Base-by-base conservation (phyloP, 164 flowering plant species). In the Macadamia tetraphylla region DNA sequence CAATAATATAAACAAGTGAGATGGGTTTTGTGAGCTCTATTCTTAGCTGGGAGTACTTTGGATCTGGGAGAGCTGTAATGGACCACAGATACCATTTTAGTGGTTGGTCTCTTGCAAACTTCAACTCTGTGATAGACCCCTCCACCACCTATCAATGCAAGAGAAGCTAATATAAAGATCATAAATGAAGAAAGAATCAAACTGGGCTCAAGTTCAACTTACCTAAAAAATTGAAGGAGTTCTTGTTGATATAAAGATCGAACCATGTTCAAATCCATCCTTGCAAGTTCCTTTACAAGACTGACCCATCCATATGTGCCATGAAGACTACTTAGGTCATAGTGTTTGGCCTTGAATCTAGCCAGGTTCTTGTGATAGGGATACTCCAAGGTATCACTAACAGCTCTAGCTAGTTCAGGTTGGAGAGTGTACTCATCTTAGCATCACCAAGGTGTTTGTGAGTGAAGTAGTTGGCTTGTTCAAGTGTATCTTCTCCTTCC, bases 51-150 rank as follows among this genome's bases (percentile, higher is more conserved):
- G 55, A 71, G 63, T 63, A 43, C 51, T 73, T 71, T 52, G 77
- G 72, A 42, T 77, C 74, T 17, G 7, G 64, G 40, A 64, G 64
- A 9, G 71, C 64, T 32, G 72, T 77, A 35, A 60, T 62, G 1
- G 74, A 71, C 69, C 68, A 76, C 58, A 73, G 0, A 48, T 73
- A 76, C 43, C 73, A 57, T 63, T 76, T 76, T 1, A 76, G 65
- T 53, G 67, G 6, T 6, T 76, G 73, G 42, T 76, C 73, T 66
- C 80, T 67, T 1, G 72, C 23, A 52, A 73, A 77, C 43, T 55
- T 60, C 58, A 73, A 5, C 2, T 48, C 12, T 68, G 67, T 13
- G 23, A 32, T 1, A 71, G 43, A 2, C 73, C 72, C 15, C 6
- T 71, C 80, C 77, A 73, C 77, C 77, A 77, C 66, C 77, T 35